Evolutionary conservation across 345 rosid genomes (phyloP), one percentile per base, ranked within the genome.

Genomic region (Brassica nigra): DNA sequence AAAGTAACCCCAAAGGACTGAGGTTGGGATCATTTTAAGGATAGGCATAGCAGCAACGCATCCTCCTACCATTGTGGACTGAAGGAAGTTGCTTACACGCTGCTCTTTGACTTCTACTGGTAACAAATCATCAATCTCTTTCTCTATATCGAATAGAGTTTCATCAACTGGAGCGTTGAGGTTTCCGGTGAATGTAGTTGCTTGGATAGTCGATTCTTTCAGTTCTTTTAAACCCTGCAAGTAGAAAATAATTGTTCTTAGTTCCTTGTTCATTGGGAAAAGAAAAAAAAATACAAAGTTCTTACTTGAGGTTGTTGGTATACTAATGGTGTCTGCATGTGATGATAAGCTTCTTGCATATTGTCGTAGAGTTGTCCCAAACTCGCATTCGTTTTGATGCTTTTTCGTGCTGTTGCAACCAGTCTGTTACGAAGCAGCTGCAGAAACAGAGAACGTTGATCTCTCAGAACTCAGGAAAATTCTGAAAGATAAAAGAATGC

Each of bases 1-100:
- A 64, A 95, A 95, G 80, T 95, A 95, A 11, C 99, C 98, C 98
- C 98, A 94, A 30, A 94, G 94, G 67, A 94, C 98, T 49, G 97
- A 91, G 68, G 97, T 87, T 14, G 99, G 99, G 82, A 95, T 95
- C 89, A 83, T 92, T 85, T 95, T 92, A 57, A 92, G 85, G 9
- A 95, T 10, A 63, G 99, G 98, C 98, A 92, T 95, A 33, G 98
- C 98, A 70, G 92, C 97, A 81, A 95, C 90, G 82, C 98, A 92
- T 42, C 85, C 86, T 71, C 86, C 92, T 55, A 92, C 97, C 97
- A 95, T 90, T 75, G 90, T 14, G 68, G 99, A 83, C 86, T 95
- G 99, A 68, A 92, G 91, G 71, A 95, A 85, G 81, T 95, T 95
- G 84, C 99, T 95, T 30, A 95, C 84, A 9, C 99, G 90, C 68